phyloP scores from a whole-genome alignment of 2,329 filamentous ascomycete species.

The Pseudogymnoascus sp. region DNA sequence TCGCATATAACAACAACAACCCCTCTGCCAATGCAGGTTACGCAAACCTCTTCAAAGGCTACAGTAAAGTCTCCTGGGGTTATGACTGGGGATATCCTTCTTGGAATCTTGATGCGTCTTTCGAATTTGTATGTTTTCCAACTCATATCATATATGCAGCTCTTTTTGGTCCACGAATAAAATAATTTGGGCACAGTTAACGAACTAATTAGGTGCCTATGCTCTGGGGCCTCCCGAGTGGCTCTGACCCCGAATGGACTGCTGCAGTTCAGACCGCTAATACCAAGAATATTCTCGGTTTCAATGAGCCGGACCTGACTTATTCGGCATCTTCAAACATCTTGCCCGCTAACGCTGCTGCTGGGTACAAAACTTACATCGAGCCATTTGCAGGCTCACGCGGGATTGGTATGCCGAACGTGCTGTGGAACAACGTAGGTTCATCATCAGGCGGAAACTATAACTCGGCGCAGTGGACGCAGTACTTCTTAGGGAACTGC shows the following conservation, averaged over 20 bases:
- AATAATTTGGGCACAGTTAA: too few species aligned
- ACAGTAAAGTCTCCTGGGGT: too few species aligned
- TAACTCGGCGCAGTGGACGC: slow-evolving; percentile 36
- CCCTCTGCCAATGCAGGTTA: too few species aligned
- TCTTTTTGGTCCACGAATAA: too few species aligned
- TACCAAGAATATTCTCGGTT: slow-evolving; percentile 51
- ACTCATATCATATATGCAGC: too few species aligned
- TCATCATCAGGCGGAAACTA: slow-evolving; percentile 26
- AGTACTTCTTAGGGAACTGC: slow-evolving; percentile 36
- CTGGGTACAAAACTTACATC: slow-evolving; percentile 31
- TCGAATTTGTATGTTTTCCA: too few species aligned
- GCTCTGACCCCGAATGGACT: slow-evolving; percentile 41
- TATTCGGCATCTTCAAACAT: slow-evolving; percentile 45
- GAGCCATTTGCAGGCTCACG: slow-evolving; percentile 35
- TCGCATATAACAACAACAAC: too few species aligned
- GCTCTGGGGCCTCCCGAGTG: slow-evolving; percentile 48
- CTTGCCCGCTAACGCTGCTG: slow-evolving; percentile 30
- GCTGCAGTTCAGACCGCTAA: slow-evolving; percentile 48
- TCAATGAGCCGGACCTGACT: slow-evolving; percentile 64
- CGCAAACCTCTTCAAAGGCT: too few species aligned
- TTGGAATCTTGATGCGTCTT: too few species aligned
- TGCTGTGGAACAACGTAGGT: slow-evolving; percentile 30
- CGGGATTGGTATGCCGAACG: slow-evolving; percentile 37
- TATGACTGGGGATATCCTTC: too few species aligned
- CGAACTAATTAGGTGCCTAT: slow-evolving; percentile 52